Evolutionary conservation across 2,329 filamentous ascomycete genomes (phyloP), one percentile per base, ranked within the genome.

Genomic region (Fusarium sp.): DNA sequence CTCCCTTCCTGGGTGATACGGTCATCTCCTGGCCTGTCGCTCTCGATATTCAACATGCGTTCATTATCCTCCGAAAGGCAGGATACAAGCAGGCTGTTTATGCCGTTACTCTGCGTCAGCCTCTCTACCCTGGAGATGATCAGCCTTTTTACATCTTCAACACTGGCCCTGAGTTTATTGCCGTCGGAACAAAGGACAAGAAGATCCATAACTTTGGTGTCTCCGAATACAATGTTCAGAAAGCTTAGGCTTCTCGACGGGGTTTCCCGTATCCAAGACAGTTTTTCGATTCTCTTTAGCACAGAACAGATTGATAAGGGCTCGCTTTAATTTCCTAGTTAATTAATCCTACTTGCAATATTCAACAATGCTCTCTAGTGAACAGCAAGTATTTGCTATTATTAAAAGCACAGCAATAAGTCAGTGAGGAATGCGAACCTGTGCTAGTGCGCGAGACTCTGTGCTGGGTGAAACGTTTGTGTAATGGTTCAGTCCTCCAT

Each of bases 81-180:
- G 70, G 70, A 15, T 72, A 72, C 20, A 47, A 70, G 41, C 38
- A 68, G 30, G 32, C 32, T 1, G 26, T 68, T 14, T 17, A 50
- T 18, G 62, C 55, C 0, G 70, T 72, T 15, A 72, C 70, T 24
- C 32, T 72, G 2, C 70, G 70, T 10, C 48, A 71, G 28, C 70
- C 70, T 28, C 17, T 72, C 6, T 32, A 50, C 57, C 70, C 70
- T 18, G 62, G 55, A 15, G 50, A 57, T 24, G 47, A 71, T 17
- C 70, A 72, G 48, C 48, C 70, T 6, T 71, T 64, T 24, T 72
- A 68, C 45, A 68, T 72, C n/a, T 72, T 72, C 63, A 57, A 60
- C 3, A 36, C 70, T 12, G 70, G 54, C 15, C 15, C 38, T 17
- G 58, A 72, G 45, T 70, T 63, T 28, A 64, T 72, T 36, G 67